Evolutionary conservation across 805 yeast species (phyloP), one percentile per base, ranked within the genome.

Genomic region (Alloascoidea hylecoeti): DNA sequence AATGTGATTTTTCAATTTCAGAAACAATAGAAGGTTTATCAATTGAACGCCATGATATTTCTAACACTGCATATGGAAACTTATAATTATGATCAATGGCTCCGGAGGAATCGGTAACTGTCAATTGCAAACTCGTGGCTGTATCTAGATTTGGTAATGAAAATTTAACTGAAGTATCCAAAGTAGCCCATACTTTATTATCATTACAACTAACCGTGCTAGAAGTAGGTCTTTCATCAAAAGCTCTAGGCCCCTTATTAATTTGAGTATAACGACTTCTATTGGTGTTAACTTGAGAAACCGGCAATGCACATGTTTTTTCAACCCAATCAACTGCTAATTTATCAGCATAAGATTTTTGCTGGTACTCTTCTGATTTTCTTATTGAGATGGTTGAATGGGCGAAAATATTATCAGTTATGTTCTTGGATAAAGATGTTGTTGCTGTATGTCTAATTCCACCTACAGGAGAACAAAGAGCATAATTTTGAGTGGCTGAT

Each of bases 61-160:
- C 70, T 18, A 75, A 51, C 0, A 70, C 57, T 0, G 72, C 61
- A 46, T 69, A 66, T 2, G 78, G 76, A 46, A 72, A 70, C 1
- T 18, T 3, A 1, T 23, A n/a, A n/a, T 46, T 36, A 0, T 37
- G 35, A 5, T 44, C 38, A 1, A 27, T 9, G 15, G 44, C 37
- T 5, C 35, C n/a, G 23, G 33, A 36, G 17, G 33, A 12, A 13
- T 44, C 43, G 15, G 41, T 36, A 46, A 43, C 39, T 4, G 42
- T 17, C n/a, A n/a, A 19, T 15, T 17, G 16, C 35, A n/a, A 14
- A 16, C n/a, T 27, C 16, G 30, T 19, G 38, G 13, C 15, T n/a
- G 41, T 17, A 5, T 34, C 34, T 3, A 45, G 14, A 9, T 23
- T 41, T 17, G 40, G 33, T 5, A 16, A 19, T 17, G 36, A 36